Evolutionary conservation across 176 grass and related monocot species (phyloP).

Genomic region (Miscanthus lutarioriparius): DNA sequence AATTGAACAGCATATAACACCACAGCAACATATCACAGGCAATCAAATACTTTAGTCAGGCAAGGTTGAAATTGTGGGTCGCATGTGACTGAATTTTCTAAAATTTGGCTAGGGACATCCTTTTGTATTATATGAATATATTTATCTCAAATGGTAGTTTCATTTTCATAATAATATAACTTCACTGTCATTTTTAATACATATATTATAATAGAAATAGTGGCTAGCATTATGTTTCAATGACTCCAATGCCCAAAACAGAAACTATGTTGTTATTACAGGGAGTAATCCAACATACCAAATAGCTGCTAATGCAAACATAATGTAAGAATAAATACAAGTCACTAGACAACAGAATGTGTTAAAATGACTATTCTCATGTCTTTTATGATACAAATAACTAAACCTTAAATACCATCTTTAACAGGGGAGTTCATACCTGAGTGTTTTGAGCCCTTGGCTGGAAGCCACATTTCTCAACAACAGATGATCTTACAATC

Average conservation of each 20-base stretch:
- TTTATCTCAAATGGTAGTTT: not conserved
- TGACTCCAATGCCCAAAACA: not conserved
- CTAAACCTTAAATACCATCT: not conserved
- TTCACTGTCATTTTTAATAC: not conserved
- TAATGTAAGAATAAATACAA: constrained; percentile 1
- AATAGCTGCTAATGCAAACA: constrained; percentile 5
- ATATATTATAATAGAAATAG: not conserved
- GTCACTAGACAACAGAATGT: not conserved
- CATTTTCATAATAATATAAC: not conserved
- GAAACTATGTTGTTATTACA: not conserved
- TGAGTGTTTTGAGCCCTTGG: constrained; percentile 92
- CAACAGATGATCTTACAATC: constrained; percentile 89
- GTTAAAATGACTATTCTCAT: not conserved
- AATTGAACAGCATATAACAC: not conserved
- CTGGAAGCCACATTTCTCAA: constrained; percentile 97
- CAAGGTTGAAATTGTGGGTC: not conserved
- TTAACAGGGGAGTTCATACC: constrained; percentile 41
- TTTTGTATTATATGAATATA: not conserved
- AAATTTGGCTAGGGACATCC: not conserved
- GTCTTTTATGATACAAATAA: not conserved
- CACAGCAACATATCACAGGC: not conserved
- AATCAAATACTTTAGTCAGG: not conserved
- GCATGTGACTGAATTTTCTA: not conserved
- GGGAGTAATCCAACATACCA: constrained; percentile 1
- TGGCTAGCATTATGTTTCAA: not conserved